Base-by-base conservation (phyloP, 305 asterid genomes). In the Solanum hybrid region DNA sequence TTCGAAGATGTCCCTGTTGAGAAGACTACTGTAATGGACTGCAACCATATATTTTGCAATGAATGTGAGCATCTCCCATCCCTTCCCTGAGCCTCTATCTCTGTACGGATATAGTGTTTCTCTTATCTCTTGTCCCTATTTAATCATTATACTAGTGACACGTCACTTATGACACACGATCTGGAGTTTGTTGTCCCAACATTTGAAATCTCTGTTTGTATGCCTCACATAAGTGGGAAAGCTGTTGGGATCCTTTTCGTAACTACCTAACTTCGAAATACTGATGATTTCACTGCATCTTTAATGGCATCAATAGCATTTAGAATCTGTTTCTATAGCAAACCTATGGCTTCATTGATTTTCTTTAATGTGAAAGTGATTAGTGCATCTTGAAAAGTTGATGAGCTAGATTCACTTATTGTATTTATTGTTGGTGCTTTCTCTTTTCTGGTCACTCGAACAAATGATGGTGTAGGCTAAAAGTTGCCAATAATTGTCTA, bases 41-140 rank as follows among this genome's bases (percentile, higher is more conserved):
- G 97, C 89, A 95, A 96, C 92, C 97, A 94, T 90, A 89, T 92
- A 78, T 95, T 93, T 93, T 95, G 97, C 95, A 91, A 93, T 89
- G 90, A 90, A n/a, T 95, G 97, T 95, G 90, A 95, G 95, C 67
- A 90, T 83, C 74, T 46, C 16, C 40, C 36, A 83, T 46, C 74
- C 74, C 74, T 83, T 46, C 12, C 20, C 20, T 3, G 29, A 18
- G 87, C 29, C 10, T 83, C 87, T 29, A 83, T 42, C 73, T 83
- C 40, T 83, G 74, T 46, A 83, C 6, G 74, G 29, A 28, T 83
- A 46, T 4, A 18, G 74, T 83, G 40, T 46, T 83, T 83, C 87
- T 46, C 34, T 83, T 83, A 42, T 46, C 73, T 46, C 87, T 83
- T 46, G 20, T 42, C 39, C 16, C 87, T 69, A 46, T 83, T 81